These are phyloP conservation scores for Epichloe scottii DNA, from an alignment of 2,329 filamentous ascomycete species.

Conservation along the genomic window DNA sequence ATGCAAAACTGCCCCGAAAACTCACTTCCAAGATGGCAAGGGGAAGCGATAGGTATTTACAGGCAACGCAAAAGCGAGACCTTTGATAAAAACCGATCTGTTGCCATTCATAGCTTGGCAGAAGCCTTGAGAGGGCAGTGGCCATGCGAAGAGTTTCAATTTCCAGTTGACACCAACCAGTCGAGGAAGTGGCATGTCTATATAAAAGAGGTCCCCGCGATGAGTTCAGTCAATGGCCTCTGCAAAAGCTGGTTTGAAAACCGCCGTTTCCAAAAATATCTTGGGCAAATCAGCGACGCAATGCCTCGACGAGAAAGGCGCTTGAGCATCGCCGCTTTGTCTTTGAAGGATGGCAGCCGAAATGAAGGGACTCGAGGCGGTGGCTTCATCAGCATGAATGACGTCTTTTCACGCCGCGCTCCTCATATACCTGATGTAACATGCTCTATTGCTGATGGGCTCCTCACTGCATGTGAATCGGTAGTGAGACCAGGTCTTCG, in stretches of 20 bases:
- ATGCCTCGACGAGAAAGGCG: background rate
- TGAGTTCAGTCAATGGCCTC: conserved; percentile 4
- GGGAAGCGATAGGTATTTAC: background rate
- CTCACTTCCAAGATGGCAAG: background rate
- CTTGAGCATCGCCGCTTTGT: background rate
- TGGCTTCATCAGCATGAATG: background rate
- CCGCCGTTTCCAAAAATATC: background rate
- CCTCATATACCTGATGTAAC: background rate
- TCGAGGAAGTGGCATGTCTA: background rate
- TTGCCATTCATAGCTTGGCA: background rate
- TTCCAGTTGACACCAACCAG: background rate
- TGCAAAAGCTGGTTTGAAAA: conserved; percentile 3
- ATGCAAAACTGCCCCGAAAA: background rate
- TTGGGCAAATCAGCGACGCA: background rate
- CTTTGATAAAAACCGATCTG: background rate
- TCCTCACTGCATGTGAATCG: background rate
- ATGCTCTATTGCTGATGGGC: background rate
- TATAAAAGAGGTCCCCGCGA: conserved; percentile 2
- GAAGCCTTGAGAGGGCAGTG: background rate
- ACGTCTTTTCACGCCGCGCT: background rate
- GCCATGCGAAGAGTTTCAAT: background rate
- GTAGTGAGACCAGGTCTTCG: background rate
- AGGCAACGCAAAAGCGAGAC: background rate
- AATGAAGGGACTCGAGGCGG: background rate
- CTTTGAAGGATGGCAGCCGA: background rate